Evolutionary conservation across 495 filamentous ascomycete genomes (phyloP).

Genomic region (Podospora australis): DNA sequence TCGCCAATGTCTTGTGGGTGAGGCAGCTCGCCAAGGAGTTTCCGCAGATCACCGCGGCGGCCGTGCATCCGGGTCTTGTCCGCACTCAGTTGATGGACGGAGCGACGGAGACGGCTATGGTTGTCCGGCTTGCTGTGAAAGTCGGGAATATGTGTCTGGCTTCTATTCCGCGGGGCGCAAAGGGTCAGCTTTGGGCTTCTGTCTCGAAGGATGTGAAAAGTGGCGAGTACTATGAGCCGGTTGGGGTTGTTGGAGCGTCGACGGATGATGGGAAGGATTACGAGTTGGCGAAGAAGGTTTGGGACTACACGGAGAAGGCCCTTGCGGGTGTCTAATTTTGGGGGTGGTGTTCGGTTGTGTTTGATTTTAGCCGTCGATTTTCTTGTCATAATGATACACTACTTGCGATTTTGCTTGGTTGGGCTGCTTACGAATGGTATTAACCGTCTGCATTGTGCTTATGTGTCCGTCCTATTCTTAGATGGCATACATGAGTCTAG

Average conservation of each 20-base stretch:
- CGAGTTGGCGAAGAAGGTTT: conserved; percentile 46
- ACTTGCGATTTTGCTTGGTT: too few relatives aligned
- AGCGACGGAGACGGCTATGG: neutral
- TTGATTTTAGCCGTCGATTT: too few relatives aligned
- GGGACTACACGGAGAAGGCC: conserved; percentile 59
- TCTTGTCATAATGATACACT: too few relatives aligned
- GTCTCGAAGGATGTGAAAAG: conserved; percentile 38
- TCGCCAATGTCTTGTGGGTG: conserved; percentile 63
- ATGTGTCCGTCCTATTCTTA: too few relatives aligned
- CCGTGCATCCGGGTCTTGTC: conserved; percentile 64
- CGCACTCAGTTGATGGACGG: conserved; percentile 39
- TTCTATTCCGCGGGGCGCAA: conserved; percentile 39
- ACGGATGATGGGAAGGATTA: conserved; percentile 37
- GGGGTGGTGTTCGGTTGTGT: too few relatives aligned
- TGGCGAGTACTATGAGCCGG: conserved; percentile 30
- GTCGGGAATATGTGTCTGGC: neutral
- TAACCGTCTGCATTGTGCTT: too few relatives aligned
- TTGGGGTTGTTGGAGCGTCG: conserved; percentile 14
- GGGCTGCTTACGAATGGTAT: too few relatives aligned
- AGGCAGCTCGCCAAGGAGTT: conserved; percentile 52
- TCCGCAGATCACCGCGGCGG: conserved; percentile 42
- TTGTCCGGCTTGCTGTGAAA: neutral
- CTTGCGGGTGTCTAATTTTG: too few relatives aligned
- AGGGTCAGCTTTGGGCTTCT: conserved; percentile 57
- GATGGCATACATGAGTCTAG: too few relatives aligned